Conservation (phyloP, 176 grass and related monocot species). For the Microstegium vimineum region DNA sequence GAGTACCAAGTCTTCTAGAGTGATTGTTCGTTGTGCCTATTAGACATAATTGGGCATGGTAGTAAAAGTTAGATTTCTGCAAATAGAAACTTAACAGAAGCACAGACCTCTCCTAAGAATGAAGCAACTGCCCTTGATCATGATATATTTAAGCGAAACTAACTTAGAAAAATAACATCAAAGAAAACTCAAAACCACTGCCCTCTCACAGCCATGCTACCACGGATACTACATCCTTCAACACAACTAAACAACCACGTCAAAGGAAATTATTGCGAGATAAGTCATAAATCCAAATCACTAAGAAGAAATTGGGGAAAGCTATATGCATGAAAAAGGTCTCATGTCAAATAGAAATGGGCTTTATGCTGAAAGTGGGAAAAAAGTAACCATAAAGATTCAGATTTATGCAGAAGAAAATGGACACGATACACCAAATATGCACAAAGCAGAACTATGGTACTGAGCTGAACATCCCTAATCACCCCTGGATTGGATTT, state of each 20-base stretch:
- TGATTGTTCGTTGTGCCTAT: slow-evolving; percentile 40
- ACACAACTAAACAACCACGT: not conserved
- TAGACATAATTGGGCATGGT: slow-evolving; percentile 12
- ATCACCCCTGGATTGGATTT: not conserved
- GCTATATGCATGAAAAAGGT: not conserved
- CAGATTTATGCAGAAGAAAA: not conserved
- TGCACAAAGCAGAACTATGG: not conserved
- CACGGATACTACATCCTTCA: slow-evolving; percentile 9
- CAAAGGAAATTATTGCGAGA: not conserved
- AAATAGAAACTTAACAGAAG: slow-evolving; percentile 17
- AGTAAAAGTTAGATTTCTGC: slow-evolving; percentile 21
- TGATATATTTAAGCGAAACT: slow-evolving; percentile 26
- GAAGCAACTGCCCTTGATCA: not conserved
- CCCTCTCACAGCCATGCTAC: not conserved
- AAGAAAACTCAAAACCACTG: slow-evolving; percentile 6
- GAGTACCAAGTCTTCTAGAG: slow-evolving; percentile 8
- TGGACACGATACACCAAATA: not conserved
- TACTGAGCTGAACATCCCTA: not conserved
- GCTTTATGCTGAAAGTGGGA: not conserved
- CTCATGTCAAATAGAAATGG: not conserved
- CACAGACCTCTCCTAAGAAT: not conserved
- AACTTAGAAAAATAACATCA: slow-evolving; percentile 13
- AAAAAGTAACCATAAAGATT: slow-evolving; percentile 7
- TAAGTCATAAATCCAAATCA: not conserved
- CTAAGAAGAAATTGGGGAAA: not conserved